phyloP scores from a whole-genome alignment of 768 basidiomycete species.

The Pholiota molesta region DNA sequence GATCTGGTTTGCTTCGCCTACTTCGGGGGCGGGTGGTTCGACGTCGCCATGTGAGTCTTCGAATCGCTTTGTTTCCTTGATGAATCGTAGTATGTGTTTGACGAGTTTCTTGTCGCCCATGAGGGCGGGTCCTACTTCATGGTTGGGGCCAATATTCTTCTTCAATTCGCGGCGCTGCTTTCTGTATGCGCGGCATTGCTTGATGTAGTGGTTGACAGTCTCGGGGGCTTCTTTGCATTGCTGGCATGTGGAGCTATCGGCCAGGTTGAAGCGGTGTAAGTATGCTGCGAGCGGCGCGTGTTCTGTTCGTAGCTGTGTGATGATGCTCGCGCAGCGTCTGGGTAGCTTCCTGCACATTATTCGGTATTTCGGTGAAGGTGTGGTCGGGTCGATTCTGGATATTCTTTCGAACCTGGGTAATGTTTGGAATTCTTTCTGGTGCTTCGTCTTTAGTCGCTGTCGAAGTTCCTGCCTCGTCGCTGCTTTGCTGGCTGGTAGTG shows the following conservation, averaged over 20 bases:
- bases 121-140: no score
- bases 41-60: background rate
- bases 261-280: slow-evolving; percentile 17
- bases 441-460: slow-evolving; percentile 14
- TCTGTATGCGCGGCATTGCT: slow-evolving; percentile 29
- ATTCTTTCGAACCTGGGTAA: slow-evolving; percentile 13
- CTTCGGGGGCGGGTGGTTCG: no score
- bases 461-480: slow-evolving; percentile 15
- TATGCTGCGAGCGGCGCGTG: slow-evolving; percentile 29
- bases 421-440: slow-evolving; percentile 12
- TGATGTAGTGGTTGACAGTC: slow-evolving; percentile 31
- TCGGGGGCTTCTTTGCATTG: slow-evolving; percentile 26
- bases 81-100: background rate
- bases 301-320: slow-evolving; percentile 33
- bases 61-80: background rate
- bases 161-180: slow-evolving; percentile 1
- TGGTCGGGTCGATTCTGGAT: slow-evolving; percentile 8
- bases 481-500: slow-evolving; percentile 9
- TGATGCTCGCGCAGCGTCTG: slow-evolving; percentile 21
- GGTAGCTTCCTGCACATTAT: slow-evolving; percentile 11
- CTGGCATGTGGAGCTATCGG: slow-evolving; percentile 28
- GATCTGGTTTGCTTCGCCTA: background rate
- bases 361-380: slow-evolving; percentile 19
- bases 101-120: background rate
- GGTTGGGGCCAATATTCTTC: background rate